Evolutionary conservation across 257 asterid genomes (phyloP), one percentile per base, ranked within the genome.

Genomic region (Euphrasia confusa): DNA sequence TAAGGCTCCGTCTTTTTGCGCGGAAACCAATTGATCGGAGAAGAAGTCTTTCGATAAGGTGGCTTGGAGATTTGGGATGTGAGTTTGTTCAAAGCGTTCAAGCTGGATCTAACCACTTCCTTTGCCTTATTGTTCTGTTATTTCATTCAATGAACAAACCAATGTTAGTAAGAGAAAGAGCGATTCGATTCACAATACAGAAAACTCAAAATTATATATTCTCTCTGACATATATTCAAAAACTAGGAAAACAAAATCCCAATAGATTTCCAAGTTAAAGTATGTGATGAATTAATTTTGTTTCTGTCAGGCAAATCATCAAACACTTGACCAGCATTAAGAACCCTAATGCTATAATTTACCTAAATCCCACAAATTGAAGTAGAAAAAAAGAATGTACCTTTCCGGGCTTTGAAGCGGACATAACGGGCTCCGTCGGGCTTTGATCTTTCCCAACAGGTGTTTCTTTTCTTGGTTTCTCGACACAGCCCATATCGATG

Each of bases 1-100:
- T 87, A 89, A 2, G 99, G 93, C 52, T 93, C 99, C 73, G 82
- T 80, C 78, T 93, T 93, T 65, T 83, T 85, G 45, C 99, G 84
- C 0, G 97, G 97, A 53, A 89, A 87, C 99, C 99, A 93, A 63
- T 80, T 84, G 42, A 93, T 45, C n/a, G 99, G 99, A 3, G 97
- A 87, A 12, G 83, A 87, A 12, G 83, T 75, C 70, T 79, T 93
- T 11, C 96, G 78, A 54, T 55, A 90, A 70, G 95, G 78, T 14
- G 96, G 97, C 79, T 93, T 93, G n/a, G 81, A 75, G 75, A 89
- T 84, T 75, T 93, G 99, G 42, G 94, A 78, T 64, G 89, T 79
- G 54, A 81, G 82, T 73, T 79, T 92, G 84, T 79, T 86, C 61
- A 92, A 68, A 70, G 83, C 69, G 52, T 53, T 80, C 68, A 75